Percentiles rank a stretch among this genome's conserved stretches.
phyloP scores from a whole-genome alignment of 139 green algal species.

The Penium margaritaceum region DNA sequence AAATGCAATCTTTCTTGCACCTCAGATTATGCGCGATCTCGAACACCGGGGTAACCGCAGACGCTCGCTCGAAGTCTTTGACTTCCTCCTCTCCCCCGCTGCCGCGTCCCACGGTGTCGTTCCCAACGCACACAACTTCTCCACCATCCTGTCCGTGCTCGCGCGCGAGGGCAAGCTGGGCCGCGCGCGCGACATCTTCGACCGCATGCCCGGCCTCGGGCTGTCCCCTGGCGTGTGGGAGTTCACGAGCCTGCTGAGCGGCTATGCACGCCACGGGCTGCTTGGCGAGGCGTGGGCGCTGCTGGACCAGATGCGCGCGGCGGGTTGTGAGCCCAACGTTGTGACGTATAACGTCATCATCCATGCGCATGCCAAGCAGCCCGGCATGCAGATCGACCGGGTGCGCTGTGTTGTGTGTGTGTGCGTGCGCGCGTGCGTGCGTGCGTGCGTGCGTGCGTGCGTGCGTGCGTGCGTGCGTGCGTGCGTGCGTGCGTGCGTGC shows the following conservation, averaged over 20 bases:
- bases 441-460: too few species aligned
- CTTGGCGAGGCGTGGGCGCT: conserved; percentile 28
- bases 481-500: too few species aligned
- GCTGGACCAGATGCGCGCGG: conserved; percentile 26
- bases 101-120: neutral
- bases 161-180: conserved; percentile 30
- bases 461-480: too few species aligned
- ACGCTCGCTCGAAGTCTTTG: conserved; percentile 20
- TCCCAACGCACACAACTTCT: conserved; percentile 11
- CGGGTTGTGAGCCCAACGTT: conserved; percentile 21
- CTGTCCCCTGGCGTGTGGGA: neutral
- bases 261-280: conserved; percentile 22
- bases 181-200: conserved; percentile 27
- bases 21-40: conserved; percentile 25
- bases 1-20: too few species aligned
- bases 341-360: conserved; percentile 43
- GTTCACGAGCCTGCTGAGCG: conserved; percentile 9
- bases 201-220: conserved; percentile 13
- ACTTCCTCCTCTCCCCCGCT: conserved; percentile 14
- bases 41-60: conserved; percentile 10
- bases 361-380: conserved; percentile 31
- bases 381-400: too few species aligned
- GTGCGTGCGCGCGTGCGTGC: too few species aligned
- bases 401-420: too few species aligned
- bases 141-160: conserved; percentile 25